A percentile compares a stretch with the other conserved stretches of the same genome.
Conservation (phyloP, 2,329 filamentous ascomycete genomes). For the Aspergillus sp. region DNA sequence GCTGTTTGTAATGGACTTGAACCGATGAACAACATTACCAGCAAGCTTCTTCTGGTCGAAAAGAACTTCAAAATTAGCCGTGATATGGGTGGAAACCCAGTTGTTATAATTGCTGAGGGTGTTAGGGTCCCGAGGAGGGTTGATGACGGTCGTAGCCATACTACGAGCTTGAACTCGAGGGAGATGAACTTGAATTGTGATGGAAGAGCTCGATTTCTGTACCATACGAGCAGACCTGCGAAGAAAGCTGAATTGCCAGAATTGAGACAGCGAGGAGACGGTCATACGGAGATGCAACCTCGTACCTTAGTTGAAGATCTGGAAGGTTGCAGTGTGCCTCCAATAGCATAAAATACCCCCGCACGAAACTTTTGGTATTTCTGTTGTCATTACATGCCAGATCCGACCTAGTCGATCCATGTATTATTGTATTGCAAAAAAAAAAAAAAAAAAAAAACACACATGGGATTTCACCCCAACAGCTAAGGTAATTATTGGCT, state of each 20-base stretch:
- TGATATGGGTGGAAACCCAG: constrained; percentile 80
- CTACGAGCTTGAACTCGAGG: constrained; percentile 19
- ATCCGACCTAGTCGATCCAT: too few species aligned
- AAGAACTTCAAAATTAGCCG: constrained; percentile 74
- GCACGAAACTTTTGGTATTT: neutral
- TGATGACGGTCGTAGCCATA: constrained; percentile 36
- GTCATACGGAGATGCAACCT: too few species aligned
- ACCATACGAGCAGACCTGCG: constrained; percentile 1
- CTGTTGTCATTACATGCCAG: too few species aligned
- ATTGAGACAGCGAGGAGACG: neutral
- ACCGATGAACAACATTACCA: constrained; percentile 69
- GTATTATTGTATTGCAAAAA: too few species aligned
- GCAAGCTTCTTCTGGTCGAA: constrained; percentile 74
- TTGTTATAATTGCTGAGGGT: constrained; percentile 88
- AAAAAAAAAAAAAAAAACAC: too few species aligned
- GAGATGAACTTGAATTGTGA: constrained; percentile 3
- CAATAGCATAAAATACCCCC: too few species aligned
- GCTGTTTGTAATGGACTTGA: constrained; percentile 71
- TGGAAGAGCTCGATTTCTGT: neutral
- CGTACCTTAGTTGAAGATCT: too few species aligned
- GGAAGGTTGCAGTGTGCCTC: too few species aligned
- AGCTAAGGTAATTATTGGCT: too few species aligned
- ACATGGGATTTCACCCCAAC: too few species aligned
- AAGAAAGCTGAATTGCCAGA: constrained; percentile 4
- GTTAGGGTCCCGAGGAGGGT: constrained; percentile 69